Evolutionary conservation across 257 asterid genomes (phyloP).

Genomic region (Gentiana dahurica): DNA sequence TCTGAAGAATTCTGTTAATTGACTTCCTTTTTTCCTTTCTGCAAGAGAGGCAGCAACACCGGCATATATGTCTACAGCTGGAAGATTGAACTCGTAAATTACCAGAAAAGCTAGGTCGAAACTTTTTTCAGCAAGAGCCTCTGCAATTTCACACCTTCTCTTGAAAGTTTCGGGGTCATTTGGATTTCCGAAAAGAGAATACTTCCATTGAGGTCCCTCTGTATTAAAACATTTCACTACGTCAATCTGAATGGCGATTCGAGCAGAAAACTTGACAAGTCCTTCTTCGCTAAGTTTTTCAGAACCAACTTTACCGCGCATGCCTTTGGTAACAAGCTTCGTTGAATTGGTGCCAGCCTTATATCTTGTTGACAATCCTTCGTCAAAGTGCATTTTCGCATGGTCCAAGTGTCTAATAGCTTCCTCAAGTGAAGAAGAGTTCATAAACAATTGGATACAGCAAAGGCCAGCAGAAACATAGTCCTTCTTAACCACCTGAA

Average conservation of each 20-base stretch:
- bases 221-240: conserved; percentile 87
- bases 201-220: conserved; percentile 89
- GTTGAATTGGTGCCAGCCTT: conserved; percentile 56
- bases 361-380: conserved; percentile 71
- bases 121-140: conserved; percentile 81
- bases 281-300: conserved; percentile 96
- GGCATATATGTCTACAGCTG: conserved; percentile 97
- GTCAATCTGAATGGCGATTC: conserved; percentile 84
- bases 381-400: conserved; percentile 93
- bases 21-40: conserved; percentile 94
- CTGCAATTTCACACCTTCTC: conserved; percentile 96
- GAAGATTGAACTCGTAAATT: conserved; percentile 80
- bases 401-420: conserved; percentile 81
- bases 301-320: conserved; percentile 73
- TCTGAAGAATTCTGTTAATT: conserved; percentile 82
- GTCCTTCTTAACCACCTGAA: conserved; percentile 96
- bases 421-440: conserved; percentile 89
- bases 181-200: conserved; percentile 95
- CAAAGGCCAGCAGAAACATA: conserved; percentile 94
- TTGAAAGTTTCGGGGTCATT: conserved; percentile 90
- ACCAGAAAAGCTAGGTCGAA: conserved; percentile 91
- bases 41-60: conserved; percentile 97
- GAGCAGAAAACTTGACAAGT: conserved; percentile 80
- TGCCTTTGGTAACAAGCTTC: conserved; percentile 68
- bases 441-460: conserved; percentile 90